Evolutionary conservation across 2,329 filamentous ascomycete genomes (phyloP).

Genomic region (Cladosporium cucumerinum): DNA sequence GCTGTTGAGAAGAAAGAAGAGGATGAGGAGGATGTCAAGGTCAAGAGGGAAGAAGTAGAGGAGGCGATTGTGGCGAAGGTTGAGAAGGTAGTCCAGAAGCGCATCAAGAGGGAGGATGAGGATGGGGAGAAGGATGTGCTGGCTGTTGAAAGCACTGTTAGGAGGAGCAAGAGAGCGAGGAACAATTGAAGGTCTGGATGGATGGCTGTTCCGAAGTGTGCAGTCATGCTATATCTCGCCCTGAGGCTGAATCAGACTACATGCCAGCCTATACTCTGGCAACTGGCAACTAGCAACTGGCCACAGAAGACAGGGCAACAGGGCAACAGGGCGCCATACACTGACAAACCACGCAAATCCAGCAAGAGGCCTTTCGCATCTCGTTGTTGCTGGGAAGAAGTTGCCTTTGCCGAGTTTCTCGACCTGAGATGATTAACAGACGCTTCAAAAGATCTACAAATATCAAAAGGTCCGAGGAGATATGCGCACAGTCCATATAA

Average conservation of each 20-base stretch:
- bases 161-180: constrained; percentile 36
- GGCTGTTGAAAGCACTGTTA: constrained; percentile 39
- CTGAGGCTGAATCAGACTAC: too few relatives aligned
- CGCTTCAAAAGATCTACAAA: background rate
- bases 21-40: constrained; percentile 12
- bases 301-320: background rate
- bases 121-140: constrained; percentile 38
- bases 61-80: constrained; percentile 32
- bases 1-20: constrained; percentile 31
- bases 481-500: background rate
- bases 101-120: constrained; percentile 42
- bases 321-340: too few relatives aligned
- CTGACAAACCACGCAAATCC: too few relatives aligned
- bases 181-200: background rate
- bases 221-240: background rate
- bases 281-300: background rate
- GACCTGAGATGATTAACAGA: background rate
- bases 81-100: constrained; percentile 35
- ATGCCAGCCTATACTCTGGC: too few relatives aligned
- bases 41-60: constrained; percentile 24
- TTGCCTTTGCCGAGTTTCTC: too few relatives aligned
- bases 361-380: too few relatives aligned
- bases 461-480: background rate
- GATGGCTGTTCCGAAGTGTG: background rate
- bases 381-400: too few relatives aligned